These are phyloP conservation scores for Saksenaea oblongispora DNA, from an alignment of 371 early-diverging fungal genomes.

Conservation along the genomic window DNA sequence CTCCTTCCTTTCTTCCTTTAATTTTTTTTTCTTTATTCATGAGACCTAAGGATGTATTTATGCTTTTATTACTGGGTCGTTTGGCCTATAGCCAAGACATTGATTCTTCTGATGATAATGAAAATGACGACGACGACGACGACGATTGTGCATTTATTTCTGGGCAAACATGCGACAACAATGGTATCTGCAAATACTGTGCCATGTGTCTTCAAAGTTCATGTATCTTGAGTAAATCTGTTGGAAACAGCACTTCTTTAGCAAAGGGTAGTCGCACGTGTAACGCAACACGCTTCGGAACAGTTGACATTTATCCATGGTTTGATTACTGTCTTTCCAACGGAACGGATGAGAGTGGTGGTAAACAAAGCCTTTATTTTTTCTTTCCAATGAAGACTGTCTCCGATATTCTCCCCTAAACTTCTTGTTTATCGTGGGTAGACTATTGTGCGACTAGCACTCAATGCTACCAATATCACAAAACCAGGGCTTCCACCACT, in stretches of 20 bases:
- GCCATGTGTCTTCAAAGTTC: constrained; percentile 48
- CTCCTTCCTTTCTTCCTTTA: neutral
- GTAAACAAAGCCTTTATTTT: constrained; percentile 14
- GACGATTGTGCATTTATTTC: constrained; percentile 39
- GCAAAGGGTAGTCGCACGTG: constrained; percentile 12
- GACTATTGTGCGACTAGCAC: constrained; percentile 44
- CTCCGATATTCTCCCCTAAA: neutral
- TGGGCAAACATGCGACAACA: constrained; percentile 32
- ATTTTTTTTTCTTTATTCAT: neutral
- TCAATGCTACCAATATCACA: constrained; percentile 44
- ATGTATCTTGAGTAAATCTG: constrained; percentile 34
- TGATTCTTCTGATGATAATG: constrained; percentile 1
- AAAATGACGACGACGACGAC: constrained; percentile 17
- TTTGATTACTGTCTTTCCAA: constrained; percentile 44
- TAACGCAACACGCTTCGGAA: constrained; percentile 32
- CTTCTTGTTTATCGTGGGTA: neutral
- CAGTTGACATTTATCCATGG: constrained; percentile 31
- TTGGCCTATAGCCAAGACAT: neutral
- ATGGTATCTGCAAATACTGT: constrained; percentile 48
- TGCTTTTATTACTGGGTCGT: neutral
- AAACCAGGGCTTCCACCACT: constrained; percentile 21
- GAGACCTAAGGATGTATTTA: neutral
- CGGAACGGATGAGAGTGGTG: constrained; percentile 35
- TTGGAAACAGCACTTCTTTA: constrained; percentile 7
- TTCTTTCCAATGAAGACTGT: neutral